phyloP scores from a whole-genome alignment of 495 filamentous ascomycete genomes.

The Trichoderma reesei region DNA sequence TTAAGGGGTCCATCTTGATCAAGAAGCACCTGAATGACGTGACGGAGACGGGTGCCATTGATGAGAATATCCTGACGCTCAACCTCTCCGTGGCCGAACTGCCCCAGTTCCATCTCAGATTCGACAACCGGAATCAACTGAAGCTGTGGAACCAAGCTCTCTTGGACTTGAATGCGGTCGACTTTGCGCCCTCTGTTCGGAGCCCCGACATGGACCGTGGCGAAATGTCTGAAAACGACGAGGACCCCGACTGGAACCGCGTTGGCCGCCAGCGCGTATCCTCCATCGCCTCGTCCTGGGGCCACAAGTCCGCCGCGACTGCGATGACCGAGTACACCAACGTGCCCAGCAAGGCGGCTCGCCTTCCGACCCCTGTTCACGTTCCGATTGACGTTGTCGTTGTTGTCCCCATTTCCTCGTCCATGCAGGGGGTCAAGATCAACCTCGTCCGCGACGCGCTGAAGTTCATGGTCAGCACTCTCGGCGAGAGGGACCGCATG shows the following conservation, averaged over 20 bases:
- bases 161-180: conserved; percentile 65
- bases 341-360: conserved; percentile 40
- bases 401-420: conserved; percentile 94
- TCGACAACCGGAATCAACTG: conserved; percentile 74
- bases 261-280: conserved; percentile 68
- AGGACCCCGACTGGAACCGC: conserved; percentile 73
- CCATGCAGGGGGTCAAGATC: conserved; percentile 98
- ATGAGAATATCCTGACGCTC: conserved; percentile 78
- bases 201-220: conserved; percentile 63
- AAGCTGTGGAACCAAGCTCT: conserved; percentile 88
- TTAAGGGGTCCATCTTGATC: conserved; percentile 97
- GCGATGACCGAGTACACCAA: conserved; percentile 74
- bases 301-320: conserved; percentile 67
- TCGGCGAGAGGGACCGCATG: conserved; percentile 95
- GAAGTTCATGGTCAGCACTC: conserved; percentile 81
- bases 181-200: conserved; percentile 46
- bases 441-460: conserved; percentile 88
- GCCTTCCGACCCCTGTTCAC: conserved; percentile 57
- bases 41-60: conserved; percentile 52
- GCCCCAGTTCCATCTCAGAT: conserved; percentile 92
- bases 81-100: conserved; percentile 89
- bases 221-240: conserved; percentile 75
- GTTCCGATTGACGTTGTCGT: conserved; percentile 94
- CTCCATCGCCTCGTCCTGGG: conserved; percentile 77
- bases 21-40: conserved; percentile 96